A percentile compares a stretch with the other conserved stretches of the same genome.
phyloP scores from a whole-genome alignment of 225 moss, liverwort and hornwort genomes.

The Climacium dendroides region DNA sequence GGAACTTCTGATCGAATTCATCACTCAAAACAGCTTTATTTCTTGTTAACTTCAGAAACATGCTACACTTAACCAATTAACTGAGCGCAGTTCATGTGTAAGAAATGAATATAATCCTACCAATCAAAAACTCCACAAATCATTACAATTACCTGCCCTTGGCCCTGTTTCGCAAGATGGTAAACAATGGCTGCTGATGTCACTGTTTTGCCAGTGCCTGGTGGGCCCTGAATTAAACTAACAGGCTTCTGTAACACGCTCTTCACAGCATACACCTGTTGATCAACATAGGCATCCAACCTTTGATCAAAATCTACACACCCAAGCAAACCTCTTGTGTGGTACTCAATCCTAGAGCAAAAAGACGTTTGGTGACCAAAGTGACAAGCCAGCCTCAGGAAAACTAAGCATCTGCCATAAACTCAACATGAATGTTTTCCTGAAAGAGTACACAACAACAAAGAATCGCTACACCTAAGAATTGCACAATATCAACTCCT shows the following conservation, averaged over 20 bases:
- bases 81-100: not conserved
- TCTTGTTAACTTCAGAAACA: not conserved
- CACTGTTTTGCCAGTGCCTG: slow-evolving; percentile 98
- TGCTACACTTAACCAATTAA: not conserved
- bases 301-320: not conserved
- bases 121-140: not conserved
- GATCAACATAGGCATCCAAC: not conserved
- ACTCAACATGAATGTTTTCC: not conserved
- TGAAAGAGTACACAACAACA: not conserved
- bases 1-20: not conserved
- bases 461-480: not conserved
- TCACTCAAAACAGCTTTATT: not conserved
- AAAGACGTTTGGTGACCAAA: not conserved
- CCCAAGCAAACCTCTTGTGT: not conserved
- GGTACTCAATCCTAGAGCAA: not conserved
- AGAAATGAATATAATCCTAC: not conserved
- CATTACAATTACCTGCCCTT: slow-evolving; percentile 63
- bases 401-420: not conserved
- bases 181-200: slow-evolving; percentile 97
- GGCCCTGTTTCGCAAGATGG: slow-evolving; percentile 89
- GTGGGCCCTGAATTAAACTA: slow-evolving; percentile 96
- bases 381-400: not conserved
- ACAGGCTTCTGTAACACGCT: slow-evolving; percentile 95
- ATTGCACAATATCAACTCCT: not conserved
- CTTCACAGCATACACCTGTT: slow-evolving; percentile 82